Base-by-base conservation (phyloP, 768 basidiomycete species). In the Hemileccinum rubropunctum region DNA sequence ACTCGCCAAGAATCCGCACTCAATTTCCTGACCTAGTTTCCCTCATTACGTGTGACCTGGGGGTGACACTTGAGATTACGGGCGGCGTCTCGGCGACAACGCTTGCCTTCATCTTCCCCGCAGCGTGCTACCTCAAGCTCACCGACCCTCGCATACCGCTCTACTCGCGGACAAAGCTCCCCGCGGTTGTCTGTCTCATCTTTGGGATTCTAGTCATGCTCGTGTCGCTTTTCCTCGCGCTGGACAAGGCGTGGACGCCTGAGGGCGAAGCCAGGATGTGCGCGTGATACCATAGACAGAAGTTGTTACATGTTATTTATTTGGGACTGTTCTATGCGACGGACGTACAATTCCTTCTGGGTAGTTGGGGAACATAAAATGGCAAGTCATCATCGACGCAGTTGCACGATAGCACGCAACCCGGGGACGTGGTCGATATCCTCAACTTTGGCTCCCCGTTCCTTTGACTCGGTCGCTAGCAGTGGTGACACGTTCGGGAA, bases 31-130 rank as follows among this genome's bases (percentile, higher is more conserved):
- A 33, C 42, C 13, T 63, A 95, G 94, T 97, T 51, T 83, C 95
- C 5, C 76, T 98, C 47, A 77, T 94, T 50, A 98, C 95, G 1
- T 97, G 94, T 64, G 95, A 99, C 67, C 79, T 99, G 13, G 97
- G 97, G n/a, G 87, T 98, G 39, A 97, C 95, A 73, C 84, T 99
- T 34, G 97, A 99, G 73, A 88, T 99, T 38, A 95, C 94, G 0
- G 97, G 97, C n/a, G 95, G 95, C n/a, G 79, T 91, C 11, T 91
- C 91, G 13, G 91, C 91, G 6, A 92, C 93, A 0, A 83, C 92
- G 0, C 79, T 98, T 10, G 95, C 95, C 4, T 98, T 86, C 72
- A 93, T 98, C 56, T 93, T 93, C 64, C 88, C 92, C 10, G 86
- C 92, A 0, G 84, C 82, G 3, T 95, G 92, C 66, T 93, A 89